Evolutionary conservation across 345 rosid genomes (phyloP).

Genomic region (Pugionium cornutum): DNA sequence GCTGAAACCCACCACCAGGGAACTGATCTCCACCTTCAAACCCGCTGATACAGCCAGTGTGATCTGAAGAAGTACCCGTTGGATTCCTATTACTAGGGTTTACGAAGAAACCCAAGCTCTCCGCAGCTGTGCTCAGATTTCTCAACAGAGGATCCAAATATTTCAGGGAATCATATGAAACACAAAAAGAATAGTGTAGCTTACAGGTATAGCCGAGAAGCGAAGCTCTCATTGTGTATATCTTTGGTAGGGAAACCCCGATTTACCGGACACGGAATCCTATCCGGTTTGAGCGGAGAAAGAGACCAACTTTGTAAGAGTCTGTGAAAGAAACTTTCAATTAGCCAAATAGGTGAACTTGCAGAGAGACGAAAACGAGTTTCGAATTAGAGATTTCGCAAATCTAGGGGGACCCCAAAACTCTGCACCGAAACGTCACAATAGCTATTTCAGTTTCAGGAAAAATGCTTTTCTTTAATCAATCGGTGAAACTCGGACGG

Average conservation of each 20-base stretch:
- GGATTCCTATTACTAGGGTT: conserved; percentile 16
- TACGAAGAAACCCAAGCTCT: conserved; percentile 43
- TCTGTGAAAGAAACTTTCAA: neutral
- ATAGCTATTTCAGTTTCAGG: neutral
- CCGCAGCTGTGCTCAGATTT: conserved; percentile 49
- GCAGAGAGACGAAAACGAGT: neutral
- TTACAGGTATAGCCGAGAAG: conserved; percentile 41
- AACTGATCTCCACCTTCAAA: conserved; percentile 5
- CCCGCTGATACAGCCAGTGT: neutral
- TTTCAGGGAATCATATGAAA: conserved; percentile 37
- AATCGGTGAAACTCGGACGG: neutral
- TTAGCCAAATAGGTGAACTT: neutral
- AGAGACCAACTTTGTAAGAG: neutral
- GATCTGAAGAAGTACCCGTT: conserved; percentile 19
- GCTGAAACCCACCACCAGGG: conserved; percentile 25
- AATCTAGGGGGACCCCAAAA: no score
- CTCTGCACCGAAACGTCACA: neutral
- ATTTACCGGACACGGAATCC: conserved; percentile 7
- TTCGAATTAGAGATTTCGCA: neutral
- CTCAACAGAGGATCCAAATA: conserved; percentile 32
- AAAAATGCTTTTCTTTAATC: neutral
- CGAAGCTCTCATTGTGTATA: conserved; percentile 46
- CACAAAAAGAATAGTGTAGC: conserved; percentile 44
- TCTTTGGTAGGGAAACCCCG: conserved; percentile 16
- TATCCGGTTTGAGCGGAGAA: neutral